Base-by-base conservation (phyloP, 352 stramenopile species). In the Phytophthora macrochlamydospora region DNA sequence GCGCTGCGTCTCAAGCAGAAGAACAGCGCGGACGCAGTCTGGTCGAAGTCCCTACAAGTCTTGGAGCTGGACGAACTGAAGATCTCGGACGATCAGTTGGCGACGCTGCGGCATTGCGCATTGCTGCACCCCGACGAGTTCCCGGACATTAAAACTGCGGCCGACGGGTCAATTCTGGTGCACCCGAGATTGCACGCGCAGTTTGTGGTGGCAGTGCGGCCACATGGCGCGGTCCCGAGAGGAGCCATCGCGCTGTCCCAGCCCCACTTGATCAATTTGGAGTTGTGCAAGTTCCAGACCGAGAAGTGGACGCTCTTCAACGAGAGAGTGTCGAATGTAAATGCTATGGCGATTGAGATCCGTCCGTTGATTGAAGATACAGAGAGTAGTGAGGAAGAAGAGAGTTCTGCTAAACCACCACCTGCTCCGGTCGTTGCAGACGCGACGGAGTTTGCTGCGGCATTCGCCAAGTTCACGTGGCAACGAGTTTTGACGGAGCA, bases 271-370 rank as follows among this genome's bases (percentile, higher is more conserved):
- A 91, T 92, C 68, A 95, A 95, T 57, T 56, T 95, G 53, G 87
- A 95, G 65, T 65, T 95, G 24, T 95, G 87, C 64, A 78, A 87
- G 33, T 79, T 79, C 40, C 81, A 93, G 56, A 70, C 70, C 13
- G 85, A 93, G 71, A 81, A 62, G 11, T 95, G 85, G 85, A 81
- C 83, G 67, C 81, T 85, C n/a, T 95, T 91, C 61, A 75, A 73
- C 31, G 83, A 91, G 9, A 71, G 69, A 18, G 69, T 83, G 37
- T 60, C 83, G 0, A 59, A 46, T 42, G 63, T 77, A 28, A 81
- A 81, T 31, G 69, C 76, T 4, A 63, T 93, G 7, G 74, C 80
- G 18, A 78, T 95, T 45, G 87, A 95, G 44, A 90, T 93, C 18
- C 83, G 87, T 3, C 87, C 87, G 6, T 42, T 95, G 24, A 7